Evolutionary conservation across 176 grass and related monocot genomes (phyloP), one percentile per base, ranked within the genome.

Genomic region (Bothriochloa decipiens): DNA sequence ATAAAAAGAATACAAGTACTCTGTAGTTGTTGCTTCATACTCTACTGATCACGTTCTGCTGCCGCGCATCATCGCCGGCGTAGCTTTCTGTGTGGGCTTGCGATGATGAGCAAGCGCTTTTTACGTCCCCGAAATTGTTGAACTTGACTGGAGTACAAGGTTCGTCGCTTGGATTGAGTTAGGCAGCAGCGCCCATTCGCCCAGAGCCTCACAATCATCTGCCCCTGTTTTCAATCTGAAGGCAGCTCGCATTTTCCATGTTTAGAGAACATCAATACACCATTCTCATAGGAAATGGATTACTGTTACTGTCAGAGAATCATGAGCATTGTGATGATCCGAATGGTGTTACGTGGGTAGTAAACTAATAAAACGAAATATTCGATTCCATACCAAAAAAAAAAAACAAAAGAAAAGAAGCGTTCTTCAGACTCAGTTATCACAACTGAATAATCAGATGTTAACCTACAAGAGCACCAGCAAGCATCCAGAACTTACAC

Each of bases 91-190:
- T 45, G 42, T 0, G 42, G 42, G 42, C 42, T 45, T 25, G 81
- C 70, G 41, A 87, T 83, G 40, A 87, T 87, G 89, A 72, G 41
- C 80, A 3, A 4, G 14, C 55, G 40, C 76, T 76, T 87, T 91
- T 84, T 84, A 50, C 50, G 78, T 87, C 70, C 84, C 89, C 70
- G 45, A 87, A 80, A 55, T 65, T 55, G 47, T 46, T 36, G 8
- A 55, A 45, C 60, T 81, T 67, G 85, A 68, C 78, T 58, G 70
- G 20, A 67, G 45, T 86, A 43, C 66, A 70, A 57, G 61, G 70
- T 65, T 74, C 32, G 46, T 55, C 52, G 20, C 11, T 61, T 75
- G 20, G 45, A 79, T 81, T 76, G 70, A 25, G 70, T 46, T 67
- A 28, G 4, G 45, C 13, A 49, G 5, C 25, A 41, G 66, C 17